These are phyloP conservation scores for Arxiozyma slooffiae DNA, from an alignment of 1,139 yeast genomes.

Conservation along the genomic window DNA sequence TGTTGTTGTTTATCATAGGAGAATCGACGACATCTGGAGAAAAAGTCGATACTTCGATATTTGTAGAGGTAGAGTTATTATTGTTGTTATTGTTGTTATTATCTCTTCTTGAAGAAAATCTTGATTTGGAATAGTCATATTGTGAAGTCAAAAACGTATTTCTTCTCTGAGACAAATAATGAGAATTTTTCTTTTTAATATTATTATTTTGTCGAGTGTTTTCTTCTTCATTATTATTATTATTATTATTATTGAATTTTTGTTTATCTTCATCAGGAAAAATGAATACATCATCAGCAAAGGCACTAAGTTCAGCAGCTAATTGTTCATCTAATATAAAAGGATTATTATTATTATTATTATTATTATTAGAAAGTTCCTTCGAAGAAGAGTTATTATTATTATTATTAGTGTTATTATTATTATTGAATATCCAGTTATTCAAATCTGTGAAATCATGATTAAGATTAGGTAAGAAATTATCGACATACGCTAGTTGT, in stretches of 20 bases:
- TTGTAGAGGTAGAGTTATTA: background rate
- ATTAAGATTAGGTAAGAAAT: constrained; percentile 45
- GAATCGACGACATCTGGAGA: constrained; percentile 18
- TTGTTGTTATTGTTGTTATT: background rate
- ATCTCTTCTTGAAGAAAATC: constrained; percentile 21
- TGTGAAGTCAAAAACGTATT: constrained; percentile 27
- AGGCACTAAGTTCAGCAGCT: constrained; percentile 65
- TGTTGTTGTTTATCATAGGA: constrained; percentile 3
- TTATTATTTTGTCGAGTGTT: constrained; percentile 1
- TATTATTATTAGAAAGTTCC: background rate
- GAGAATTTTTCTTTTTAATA: constrained; percentile 12
- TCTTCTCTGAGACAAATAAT: constrained; percentile 25
- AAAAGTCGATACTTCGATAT: constrained; percentile 3
- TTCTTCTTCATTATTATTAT: constrained; percentile 4
- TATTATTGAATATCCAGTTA: constrained; percentile 17
- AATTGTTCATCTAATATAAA: constrained; percentile 51
- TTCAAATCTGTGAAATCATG: constrained; percentile 25
- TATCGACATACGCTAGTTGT: constrained; percentile 68
- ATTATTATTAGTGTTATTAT: background rate
- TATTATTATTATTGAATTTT: constrained; percentile 6
- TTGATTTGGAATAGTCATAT: constrained; percentile 26
- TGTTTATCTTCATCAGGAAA: constrained; percentile 75
- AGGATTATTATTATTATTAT: constrained; percentile 2
- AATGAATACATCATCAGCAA: constrained; percentile 68
- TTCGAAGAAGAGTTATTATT: background rate